Evolutionary conservation across 2,329 filamentous ascomycete genomes (phyloP).

Genomic region (Colletotrichum karsti): DNA sequence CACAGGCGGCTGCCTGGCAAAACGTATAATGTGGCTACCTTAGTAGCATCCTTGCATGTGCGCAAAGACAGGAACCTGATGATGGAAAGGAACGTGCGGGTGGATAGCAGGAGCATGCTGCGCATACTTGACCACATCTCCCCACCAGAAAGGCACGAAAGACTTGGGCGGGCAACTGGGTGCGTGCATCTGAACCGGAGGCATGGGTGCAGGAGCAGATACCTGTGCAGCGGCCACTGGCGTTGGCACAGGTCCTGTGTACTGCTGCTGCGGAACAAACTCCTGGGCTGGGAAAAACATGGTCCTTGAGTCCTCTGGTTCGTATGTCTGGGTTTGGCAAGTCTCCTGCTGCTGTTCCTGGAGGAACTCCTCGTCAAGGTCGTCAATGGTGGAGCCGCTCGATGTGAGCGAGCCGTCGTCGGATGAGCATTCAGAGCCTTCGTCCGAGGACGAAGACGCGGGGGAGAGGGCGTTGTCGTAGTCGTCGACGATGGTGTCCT

Average conservation of each 20-base stretch:
- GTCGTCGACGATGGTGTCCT: constrained; percentile 54
- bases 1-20: background rate
- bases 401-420: constrained; percentile 66
- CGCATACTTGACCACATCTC: constrained; percentile 63
- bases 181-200: constrained; percentile 41
- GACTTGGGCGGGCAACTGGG: constrained; percentile 54
- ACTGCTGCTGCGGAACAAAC: constrained; percentile 55
- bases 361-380: constrained; percentile 58
- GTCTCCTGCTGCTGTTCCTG: constrained; percentile 54
- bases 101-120: constrained; percentile 58
- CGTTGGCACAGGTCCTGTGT: constrained; percentile 46
- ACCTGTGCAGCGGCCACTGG: constrained; percentile 32
- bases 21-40: constrained; percentile 19
- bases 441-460: constrained; percentile 47
- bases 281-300: constrained; percentile 53
- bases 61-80: constrained; percentile 60
- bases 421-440: constrained; percentile 54
- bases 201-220: constrained; percentile 44
- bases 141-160: constrained; percentile 56
- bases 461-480: constrained; percentile 58
- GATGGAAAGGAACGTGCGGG: constrained; percentile 59
- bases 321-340: constrained; percentile 52
- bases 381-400: constrained; percentile 61
- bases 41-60: constrained; percentile 63
- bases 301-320: constrained; percentile 54